Base-by-base conservation (phyloP, 2,329 filamentous ascomycete species). In the Alternaria conjuncta region DNA sequence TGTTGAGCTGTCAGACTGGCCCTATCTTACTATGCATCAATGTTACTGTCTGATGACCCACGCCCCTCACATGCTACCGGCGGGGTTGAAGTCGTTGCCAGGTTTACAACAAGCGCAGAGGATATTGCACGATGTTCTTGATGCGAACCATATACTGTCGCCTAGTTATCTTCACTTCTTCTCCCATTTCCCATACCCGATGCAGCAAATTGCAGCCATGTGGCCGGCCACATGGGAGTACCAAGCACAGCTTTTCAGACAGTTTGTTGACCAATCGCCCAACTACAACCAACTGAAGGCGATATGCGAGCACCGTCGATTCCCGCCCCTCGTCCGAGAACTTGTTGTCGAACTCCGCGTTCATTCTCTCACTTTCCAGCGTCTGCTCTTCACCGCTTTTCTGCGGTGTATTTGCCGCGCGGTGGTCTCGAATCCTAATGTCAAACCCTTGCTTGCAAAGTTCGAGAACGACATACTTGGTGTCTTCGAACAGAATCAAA, bases 301-400 rank as follows among this genome's bases (percentile, higher is more conserved):
- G 3, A 21, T 6, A 32, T 82, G 66, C 66, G 61, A 58, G 44
- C 41, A 54, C 32, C 73, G 62, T 68, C 64, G 66, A 2, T 86
- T 84, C 67, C 88, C 88, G 4, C 85, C 88, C 6, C 77, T 89
- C n/a, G 82, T 87, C 32, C 81, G 83, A 57, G 89, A 91, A 69
- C 77, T 91, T 26, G 74, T 82, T 5, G 72, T 75, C n/a, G 68
- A 76, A 12, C 80, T 90, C 36, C 72, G 75, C 6, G 74, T 90
- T 12, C 74, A 72, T 8, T 90, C 88, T 0, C 72, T 79, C 0
- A 80, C 84, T 1, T 76, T 91, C 7, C 86, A 88, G 68, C 76
- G 75, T 2, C 84, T 88, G 26, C 76, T 88, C 4, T 90, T 89
- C 69, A 83, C 82, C 25, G 82, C 84, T 5, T 81, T 82, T 11